phyloP scores from a whole-genome alignment of 805 yeast species.

The Metschnikowia baotianmanensis region DNA sequence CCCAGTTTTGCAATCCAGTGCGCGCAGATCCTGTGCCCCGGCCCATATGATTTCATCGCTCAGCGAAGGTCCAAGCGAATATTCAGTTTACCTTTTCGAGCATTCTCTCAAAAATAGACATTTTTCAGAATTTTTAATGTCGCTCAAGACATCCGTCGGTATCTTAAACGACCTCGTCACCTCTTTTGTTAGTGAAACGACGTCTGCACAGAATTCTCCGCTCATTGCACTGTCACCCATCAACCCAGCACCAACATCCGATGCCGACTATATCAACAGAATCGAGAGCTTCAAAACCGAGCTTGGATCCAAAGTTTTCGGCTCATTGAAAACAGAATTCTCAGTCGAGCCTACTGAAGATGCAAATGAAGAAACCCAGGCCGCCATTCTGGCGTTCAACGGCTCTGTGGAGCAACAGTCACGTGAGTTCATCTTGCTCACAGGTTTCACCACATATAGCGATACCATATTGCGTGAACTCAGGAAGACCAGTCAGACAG shows the following conservation, averaged over 20 bases:
- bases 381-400: conserved; percentile 24
- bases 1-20: no score
- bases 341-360: neutral
- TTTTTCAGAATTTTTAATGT: no score
- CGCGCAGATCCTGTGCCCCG: no score
- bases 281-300: neutral
- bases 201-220: neutral
- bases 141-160: no score
- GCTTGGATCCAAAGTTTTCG: neutral
- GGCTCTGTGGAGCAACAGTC: conserved; percentile 21
- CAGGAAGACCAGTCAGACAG: neutral
- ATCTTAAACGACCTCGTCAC: no score
- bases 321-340: neutral
- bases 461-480: conserved; percentile 9
- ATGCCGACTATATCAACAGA: neutral
- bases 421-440: conserved; percentile 21
- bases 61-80: no score
- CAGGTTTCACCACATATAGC: conserved; percentile 22
- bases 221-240: neutral
- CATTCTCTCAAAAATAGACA: no score
- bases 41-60: no score
- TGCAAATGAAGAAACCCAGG: conserved; percentile 8
- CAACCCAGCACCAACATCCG: neutral
- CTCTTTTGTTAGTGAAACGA: no score
- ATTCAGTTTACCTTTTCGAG: no score